Base-by-base conservation (phyloP, 116 monocot genomes). In the Dioscorea cayenensis region DNA sequence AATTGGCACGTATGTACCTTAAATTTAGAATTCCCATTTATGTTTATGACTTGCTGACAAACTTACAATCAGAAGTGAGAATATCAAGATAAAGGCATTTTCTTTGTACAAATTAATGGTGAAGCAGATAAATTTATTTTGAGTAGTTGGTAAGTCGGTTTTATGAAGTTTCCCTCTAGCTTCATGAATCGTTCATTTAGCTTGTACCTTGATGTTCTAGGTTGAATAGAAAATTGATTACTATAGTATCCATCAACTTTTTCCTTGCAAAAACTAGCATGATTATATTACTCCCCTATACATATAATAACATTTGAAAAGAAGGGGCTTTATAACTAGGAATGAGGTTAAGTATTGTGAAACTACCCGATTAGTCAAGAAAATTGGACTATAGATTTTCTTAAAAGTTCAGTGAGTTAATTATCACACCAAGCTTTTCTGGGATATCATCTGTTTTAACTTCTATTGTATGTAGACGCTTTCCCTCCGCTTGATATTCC, bases 1-100 rank as follows among this genome's bases (percentile, higher is more conserved):
- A 69, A 37, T 21, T 50, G 52, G 77, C 74, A 22, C 58, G 90
- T 87, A 84, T 18, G 50, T 21, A 51, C 70, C 61, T 69, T 12
- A 17, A 37, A 49, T 51, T 49, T 28, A 38, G 14, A 14, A 11
- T 72, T 66, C 76, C 37, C 51, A 52, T 19, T 64, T 48, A 16
- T 21, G 58, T 52, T 66, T 25, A 10, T 64, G 11, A 0, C 32
- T 55, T 6, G 17, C 7, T 55, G 18, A 55, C n/a, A n/a, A 55
- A 16, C 14, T 55, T 55, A 55, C 17, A 14, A 55, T 16, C n/a
- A 55, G n/a, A 16, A 55, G 2, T 55, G 17, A 16, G 55, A 11
- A 55, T 55, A 55, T 55, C 19, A 18, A 55, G 14, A 55, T 16
- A 43, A 7, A 43, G 7, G 12, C 7, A 43, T 43, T 12, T 43